Conservation (phyloP, 2,329 filamentous ascomycete genomes). For the Alternaria dauci region DNA sequence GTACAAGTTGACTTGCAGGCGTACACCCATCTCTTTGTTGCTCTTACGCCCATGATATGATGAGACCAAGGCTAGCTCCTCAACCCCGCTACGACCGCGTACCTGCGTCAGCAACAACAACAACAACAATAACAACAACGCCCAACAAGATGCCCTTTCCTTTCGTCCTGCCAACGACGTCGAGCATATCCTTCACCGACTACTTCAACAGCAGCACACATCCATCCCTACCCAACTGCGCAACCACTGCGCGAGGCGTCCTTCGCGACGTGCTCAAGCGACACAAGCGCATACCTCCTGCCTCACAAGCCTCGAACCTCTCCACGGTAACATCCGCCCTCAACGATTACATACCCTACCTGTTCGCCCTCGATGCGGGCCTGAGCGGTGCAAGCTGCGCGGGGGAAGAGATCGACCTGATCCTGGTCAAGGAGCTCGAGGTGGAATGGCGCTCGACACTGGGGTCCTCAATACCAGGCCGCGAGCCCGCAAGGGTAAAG, state of each 20-base stretch:
- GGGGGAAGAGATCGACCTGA: constrained; percentile 72
- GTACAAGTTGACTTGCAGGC: background rate
- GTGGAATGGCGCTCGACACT: constrained; percentile 84
- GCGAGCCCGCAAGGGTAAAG: constrained; percentile 71
- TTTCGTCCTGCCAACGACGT: constrained; percentile 88
- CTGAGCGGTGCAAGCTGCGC: constrained; percentile 65
- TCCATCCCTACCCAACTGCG: constrained; percentile 83
- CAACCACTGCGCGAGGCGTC: constrained; percentile 84
- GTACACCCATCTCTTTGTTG: background rate
- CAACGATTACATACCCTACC: constrained; percentile 82
- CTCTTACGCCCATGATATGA: constrained; percentile 13
- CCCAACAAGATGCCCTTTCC: constrained; percentile 78
- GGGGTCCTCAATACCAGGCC: constrained; percentile 64
- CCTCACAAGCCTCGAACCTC: constrained; percentile 75
- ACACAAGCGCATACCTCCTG: constrained; percentile 82
- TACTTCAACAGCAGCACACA: constrained; percentile 82
- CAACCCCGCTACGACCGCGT: constrained; percentile 36
- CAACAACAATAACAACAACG: constrained; percentile 9
- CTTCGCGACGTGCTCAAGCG: constrained; percentile 85
- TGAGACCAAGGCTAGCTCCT: constrained; percentile 32
- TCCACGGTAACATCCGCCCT: constrained; percentile 73
- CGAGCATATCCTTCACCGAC: constrained; percentile 80
- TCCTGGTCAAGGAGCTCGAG: constrained; percentile 72
- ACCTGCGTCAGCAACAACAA: constrained; percentile 35
- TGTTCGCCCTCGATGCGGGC: constrained; percentile 78